Percentiles rank a stretch among this genome's conserved stretches.
Conservation (phyloP, 2,329 filamentous ascomycete species). For the Neodidymelliopsis sp. region DNA sequence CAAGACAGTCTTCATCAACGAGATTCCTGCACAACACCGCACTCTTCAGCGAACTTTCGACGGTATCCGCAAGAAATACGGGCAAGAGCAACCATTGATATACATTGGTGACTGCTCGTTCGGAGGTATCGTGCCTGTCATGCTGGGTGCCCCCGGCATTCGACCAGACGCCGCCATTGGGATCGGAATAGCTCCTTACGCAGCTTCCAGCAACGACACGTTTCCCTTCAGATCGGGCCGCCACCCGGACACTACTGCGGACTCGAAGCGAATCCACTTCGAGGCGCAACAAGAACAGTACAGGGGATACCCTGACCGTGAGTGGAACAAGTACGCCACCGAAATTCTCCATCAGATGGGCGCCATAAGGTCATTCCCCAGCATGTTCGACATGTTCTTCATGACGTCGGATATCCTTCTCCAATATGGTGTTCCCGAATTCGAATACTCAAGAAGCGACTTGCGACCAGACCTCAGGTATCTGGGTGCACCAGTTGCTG, state of each 20-base stretch:
- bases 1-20: constrained; percentile 44
- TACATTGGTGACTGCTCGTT: constrained; percentile 54
- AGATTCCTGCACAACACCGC: constrained; percentile 45
- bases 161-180: constrained; percentile 48
- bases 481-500: constrained; percentile 44
- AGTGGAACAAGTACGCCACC: constrained; percentile 25
- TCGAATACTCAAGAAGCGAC: constrained; percentile 47
- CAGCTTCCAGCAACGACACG: constrained; percentile 19
- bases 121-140: constrained; percentile 40
- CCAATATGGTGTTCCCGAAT: constrained; percentile 46
- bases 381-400: constrained; percentile 32
- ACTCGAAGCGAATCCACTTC: constrained; percentile 17
- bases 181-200: constrained; percentile 45
- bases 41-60: constrained; percentile 42
- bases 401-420: constrained; percentile 31
- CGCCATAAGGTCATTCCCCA: constrained; percentile 2
- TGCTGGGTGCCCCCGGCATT: constrained; percentile 49
- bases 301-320: constrained; percentile 7
- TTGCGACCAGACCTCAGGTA: constrained; percentile 52
- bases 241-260: constrained; percentile 15
- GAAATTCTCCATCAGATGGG: constrained; percentile 16
- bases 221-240: constrained; percentile 22
- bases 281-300: constrained; percentile 11
- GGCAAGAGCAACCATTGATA: constrained; percentile 50
- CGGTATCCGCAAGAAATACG: constrained; percentile 38